phyloP scores from a whole-genome alignment of 352 stramenopile genomes.

The Pilasporangium apinafurcum region DNA sequence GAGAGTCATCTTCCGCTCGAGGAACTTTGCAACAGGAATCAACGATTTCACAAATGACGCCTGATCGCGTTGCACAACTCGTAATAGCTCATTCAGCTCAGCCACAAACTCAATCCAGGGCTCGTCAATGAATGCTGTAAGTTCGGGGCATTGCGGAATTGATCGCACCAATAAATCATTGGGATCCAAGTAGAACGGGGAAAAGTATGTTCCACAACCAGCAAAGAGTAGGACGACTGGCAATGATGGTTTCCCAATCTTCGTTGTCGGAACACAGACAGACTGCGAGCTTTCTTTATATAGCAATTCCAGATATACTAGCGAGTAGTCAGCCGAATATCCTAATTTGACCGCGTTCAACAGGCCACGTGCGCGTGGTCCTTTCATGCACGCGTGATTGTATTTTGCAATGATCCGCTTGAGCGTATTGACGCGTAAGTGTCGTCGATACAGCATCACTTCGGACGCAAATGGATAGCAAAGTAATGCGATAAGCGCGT shows the following conservation, averaged over 20 bases:
- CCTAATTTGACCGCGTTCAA: constrained; percentile 76
- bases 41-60: constrained; percentile 46
- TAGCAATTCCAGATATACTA: constrained; percentile 74
- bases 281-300: constrained; percentile 71
- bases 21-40: constrained; percentile 51
- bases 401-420: constrained; percentile 75
- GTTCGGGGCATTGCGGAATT: constrained; percentile 67
- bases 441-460: constrained; percentile 55
- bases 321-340: constrained; percentile 72
- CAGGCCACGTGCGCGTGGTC: constrained; percentile 50
- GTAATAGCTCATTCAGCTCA: constrained; percentile 70
- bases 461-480: constrained; percentile 70
- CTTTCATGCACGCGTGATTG: constrained; percentile 81
- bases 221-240: constrained; percentile 74
- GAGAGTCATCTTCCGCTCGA: constrained; percentile 46
- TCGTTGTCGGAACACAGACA: constrained; percentile 60
- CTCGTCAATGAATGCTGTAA: constrained; percentile 83
- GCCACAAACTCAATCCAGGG: constrained; percentile 82
- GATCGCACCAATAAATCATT: constrained; percentile 76
- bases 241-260: constrained; percentile 66
- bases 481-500: constrained; percentile 46
- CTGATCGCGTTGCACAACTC: constrained; percentile 58
- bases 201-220: constrained; percentile 72
- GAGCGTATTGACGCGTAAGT: constrained; percentile 68
- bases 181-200: constrained; percentile 72